Percentiles rank a stretch among this genome's conserved stretches.
Evolutionary conservation across 1,139 yeast genomes (phyloP).

Genomic region (Hyphopichia pseudoburtonii): DNA sequence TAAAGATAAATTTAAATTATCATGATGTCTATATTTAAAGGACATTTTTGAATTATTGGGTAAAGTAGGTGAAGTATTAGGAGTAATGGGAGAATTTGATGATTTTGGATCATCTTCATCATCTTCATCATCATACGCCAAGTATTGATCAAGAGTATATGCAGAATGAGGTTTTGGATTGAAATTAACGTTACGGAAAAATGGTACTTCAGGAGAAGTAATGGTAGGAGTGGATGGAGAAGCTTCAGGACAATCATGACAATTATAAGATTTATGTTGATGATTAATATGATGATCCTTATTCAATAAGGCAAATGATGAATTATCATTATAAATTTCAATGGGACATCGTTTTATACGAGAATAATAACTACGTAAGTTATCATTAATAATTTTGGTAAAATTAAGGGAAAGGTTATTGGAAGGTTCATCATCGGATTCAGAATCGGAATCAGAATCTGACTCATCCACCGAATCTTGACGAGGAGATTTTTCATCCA

Average conservation of each 20-base stretch:
- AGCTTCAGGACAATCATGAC: background rate
- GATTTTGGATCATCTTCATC: constrained; percentile 8
- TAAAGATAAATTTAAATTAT: constrained; percentile 44
- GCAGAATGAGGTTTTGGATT: constrained; percentile 30
- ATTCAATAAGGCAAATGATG: constrained; percentile 38
- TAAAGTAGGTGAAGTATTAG: constrained; percentile 18
- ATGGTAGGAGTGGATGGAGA: constrained; percentile 8
- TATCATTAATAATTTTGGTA: constrained; percentile 41
- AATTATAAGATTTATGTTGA: background rate
- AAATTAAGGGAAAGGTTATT: constrained; percentile 29
- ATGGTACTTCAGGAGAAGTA: constrained; percentile 27
- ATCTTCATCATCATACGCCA: constrained; percentile 29
- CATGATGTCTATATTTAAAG: constrained; percentile 46
- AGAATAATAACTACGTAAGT: constrained; percentile 35
- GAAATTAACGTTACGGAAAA: constrained; percentile 42
- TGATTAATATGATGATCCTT: constrained; percentile 9
- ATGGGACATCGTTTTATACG: constrained; percentile 24
- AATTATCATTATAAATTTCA: constrained; percentile 29
- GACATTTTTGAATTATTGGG: constrained; percentile 33
- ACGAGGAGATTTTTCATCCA: constrained; percentile 14
- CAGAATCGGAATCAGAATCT: constrained; percentile 1
- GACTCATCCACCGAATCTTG: constrained; percentile 4
- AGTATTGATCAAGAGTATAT: constrained; percentile 40
- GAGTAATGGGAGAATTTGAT: constrained; percentile 4
- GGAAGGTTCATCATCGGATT: constrained; percentile 9